These are phyloP conservation scores for Ophiostoma sp. DNA, from an alignment of 2,329 filamentous ascomycete species.

Conservation along the genomic window DNA sequence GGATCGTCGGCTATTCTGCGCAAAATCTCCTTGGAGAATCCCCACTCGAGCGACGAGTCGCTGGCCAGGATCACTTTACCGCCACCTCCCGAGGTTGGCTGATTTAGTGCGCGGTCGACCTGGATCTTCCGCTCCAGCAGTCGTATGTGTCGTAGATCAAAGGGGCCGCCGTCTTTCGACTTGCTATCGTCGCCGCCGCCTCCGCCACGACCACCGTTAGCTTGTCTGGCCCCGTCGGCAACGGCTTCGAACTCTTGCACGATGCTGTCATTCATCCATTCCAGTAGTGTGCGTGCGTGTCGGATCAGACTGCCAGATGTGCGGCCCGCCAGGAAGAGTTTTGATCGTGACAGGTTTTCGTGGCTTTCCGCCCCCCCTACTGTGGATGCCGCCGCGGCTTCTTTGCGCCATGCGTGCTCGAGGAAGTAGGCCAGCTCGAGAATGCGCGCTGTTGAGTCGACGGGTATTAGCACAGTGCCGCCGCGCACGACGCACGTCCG, in stretches of 20 bases:
- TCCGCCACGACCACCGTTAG: conserved; percentile 47
- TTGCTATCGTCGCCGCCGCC: conserved; percentile 44
- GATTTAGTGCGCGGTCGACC: conserved; percentile 62
- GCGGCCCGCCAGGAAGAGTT: conserved; percentile 76
- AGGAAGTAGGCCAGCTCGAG: conserved; percentile 87
- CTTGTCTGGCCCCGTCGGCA: conserved; percentile 44
- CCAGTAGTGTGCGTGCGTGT: conserved; percentile 89
- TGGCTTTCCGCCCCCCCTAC: conserved; percentile 33
- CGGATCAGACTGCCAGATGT: conserved; percentile 85
- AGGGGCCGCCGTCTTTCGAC: conserved; percentile 60
- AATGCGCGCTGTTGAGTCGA: conserved; percentile 91
- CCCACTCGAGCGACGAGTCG: conserved; percentile 88
- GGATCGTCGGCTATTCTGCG: conserved; percentile 67
- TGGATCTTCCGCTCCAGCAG: conserved; percentile 77
- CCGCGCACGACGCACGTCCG: conserved; percentile 71
- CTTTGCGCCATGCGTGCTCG: conserved; percentile 82
- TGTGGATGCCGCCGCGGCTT: conserved; percentile 44
- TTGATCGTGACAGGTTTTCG: conserved; percentile 48
- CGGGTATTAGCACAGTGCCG: conserved; percentile 87
- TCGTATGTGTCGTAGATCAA: conserved; percentile 82
- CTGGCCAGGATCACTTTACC: conserved; percentile 83
- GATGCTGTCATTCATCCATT: conserved; percentile 98
- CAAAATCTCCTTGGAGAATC: conserved; percentile 79
- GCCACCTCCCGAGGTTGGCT: conserved; percentile 39
- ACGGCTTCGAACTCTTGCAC: conserved; percentile 83